Conservation (phyloP, 768 basidiomycete genomes). For the Suillus spraguei region DNA sequence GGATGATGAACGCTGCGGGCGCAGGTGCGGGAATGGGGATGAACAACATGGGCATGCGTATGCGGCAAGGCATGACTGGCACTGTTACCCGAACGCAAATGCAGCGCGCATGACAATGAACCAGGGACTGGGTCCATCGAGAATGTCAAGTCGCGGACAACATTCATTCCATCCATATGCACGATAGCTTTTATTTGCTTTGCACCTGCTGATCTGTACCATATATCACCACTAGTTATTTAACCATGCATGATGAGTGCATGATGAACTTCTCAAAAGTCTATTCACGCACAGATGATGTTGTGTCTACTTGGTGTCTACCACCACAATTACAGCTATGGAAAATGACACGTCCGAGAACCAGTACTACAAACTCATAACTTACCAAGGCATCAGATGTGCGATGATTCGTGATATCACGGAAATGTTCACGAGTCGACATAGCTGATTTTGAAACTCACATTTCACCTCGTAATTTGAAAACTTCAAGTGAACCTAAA, state of each 20-base stretch:
- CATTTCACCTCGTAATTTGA: too few relatives aligned
- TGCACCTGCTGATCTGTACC: slow-evolving; percentile 26
- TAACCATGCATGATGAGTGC: slow-evolving; percentile 1
- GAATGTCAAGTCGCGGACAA: slow-evolving; percentile 54
- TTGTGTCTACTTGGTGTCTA: neutral
- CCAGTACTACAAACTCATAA: too few relatives aligned
- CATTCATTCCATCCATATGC: slow-evolving; percentile 70
- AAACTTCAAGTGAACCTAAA: too few relatives aligned
- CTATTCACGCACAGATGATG: neutral
- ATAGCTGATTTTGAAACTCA: too few relatives aligned
- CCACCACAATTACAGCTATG: neutral
- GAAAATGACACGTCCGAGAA: neutral
- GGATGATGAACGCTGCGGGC: slow-evolving; percentile 34
- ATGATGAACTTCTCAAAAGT: neutral
- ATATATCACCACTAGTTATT: slow-evolving; percentile 32
- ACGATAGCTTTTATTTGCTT: slow-evolving; percentile 37
- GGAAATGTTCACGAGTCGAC: too few relatives aligned
- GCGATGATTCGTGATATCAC: neutral
- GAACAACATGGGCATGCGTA: slow-evolving; percentile 40
- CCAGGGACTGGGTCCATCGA: slow-evolving; percentile 48
- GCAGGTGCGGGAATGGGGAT: slow-evolving; percentile 35
- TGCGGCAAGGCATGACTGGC: slow-evolving; percentile 38
- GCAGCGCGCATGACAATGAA: slow-evolving; percentile 45
- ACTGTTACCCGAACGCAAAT: slow-evolving; percentile 29
- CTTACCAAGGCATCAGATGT: neutral